Evolutionary conservation across 2,329 filamentous ascomycete genomes (phyloP).

Genomic region (Cladophialophora yegresii): DNA sequence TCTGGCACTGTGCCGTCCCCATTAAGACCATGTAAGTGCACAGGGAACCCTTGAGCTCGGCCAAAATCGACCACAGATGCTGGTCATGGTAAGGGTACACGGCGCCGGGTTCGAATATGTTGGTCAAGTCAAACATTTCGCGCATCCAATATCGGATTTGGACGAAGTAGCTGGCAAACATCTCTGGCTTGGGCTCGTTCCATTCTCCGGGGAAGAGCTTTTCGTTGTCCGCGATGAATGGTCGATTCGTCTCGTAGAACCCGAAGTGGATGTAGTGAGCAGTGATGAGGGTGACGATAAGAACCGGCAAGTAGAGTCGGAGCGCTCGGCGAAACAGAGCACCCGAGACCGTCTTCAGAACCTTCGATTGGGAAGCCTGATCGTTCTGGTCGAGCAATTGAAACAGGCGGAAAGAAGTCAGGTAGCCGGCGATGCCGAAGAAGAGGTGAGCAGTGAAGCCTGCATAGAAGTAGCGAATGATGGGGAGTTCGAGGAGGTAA

Average conservation of each 20-base stretch:
- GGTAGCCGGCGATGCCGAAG: constrained; percentile 53
- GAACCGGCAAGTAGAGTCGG: constrained; percentile 48
- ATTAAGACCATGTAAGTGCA: constrained; percentile 48
- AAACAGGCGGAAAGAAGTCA: constrained; percentile 45
- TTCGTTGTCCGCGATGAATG: constrained; percentile 24
- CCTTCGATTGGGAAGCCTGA: constrained; percentile 44
- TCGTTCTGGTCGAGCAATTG: constrained; percentile 47
- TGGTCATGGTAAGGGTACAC: constrained; percentile 47
- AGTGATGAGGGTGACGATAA: constrained; percentile 46
- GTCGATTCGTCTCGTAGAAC: constrained; percentile 35
- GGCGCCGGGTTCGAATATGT: constrained; percentile 30
- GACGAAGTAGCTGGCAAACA: constrained; percentile 39
- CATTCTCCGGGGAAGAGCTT: constrained; percentile 35
- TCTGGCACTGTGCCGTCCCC: constrained; percentile 43
- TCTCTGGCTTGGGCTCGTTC: constrained; percentile 47
- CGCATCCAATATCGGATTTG: constrained; percentile 45
- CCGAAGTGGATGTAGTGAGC: constrained; percentile 48
- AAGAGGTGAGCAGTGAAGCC: constrained; percentile 48
- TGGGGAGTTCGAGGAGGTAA: constrained; percentile 44
- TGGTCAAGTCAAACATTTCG: constrained; percentile 35
- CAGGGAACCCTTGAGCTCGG: constrained; percentile 51
- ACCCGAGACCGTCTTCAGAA: constrained; percentile 46
- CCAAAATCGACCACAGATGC: constrained; percentile 52
- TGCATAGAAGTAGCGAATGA: constrained; percentile 49
- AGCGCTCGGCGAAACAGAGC: constrained; percentile 49